These are phyloP conservation scores for Evernia prunastri DNA, from an alignment of 495 filamentous ascomycete species.

Conservation along the genomic window DNA sequence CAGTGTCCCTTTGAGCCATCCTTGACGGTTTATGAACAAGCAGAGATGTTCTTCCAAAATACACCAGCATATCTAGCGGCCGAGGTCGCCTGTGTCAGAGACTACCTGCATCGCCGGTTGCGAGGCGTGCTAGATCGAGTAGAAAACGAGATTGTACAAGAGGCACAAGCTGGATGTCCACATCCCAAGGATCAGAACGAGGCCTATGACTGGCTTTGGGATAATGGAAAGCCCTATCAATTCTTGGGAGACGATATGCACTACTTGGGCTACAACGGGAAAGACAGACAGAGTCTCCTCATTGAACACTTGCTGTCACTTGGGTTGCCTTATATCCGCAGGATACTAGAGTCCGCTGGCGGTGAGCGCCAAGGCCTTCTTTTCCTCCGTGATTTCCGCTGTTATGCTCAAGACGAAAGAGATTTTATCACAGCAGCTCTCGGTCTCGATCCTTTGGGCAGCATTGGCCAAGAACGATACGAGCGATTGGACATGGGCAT, in stretches of 20 bases:
- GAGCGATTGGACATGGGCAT: not conserved
- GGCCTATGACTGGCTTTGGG: not conserved
- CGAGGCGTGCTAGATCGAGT: not conserved
- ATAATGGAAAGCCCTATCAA: not conserved
- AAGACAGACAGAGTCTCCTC: not conserved
- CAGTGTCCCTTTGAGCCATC: not conserved
- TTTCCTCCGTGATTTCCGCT: not conserved
- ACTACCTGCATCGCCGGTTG: not conserved
- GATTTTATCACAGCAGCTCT: not conserved
- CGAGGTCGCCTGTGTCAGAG: slow-evolving; percentile 1
- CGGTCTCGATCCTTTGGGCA: not conserved
- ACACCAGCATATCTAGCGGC: not conserved
- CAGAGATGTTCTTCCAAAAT: not conserved
- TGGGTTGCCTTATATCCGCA: not conserved
- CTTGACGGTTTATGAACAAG: not conserved
- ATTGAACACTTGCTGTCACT: not conserved
- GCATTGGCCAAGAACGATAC: not conserved
- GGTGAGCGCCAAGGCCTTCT: not conserved
- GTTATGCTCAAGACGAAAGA: not conserved
- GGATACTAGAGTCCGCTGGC: not conserved
- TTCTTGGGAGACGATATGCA: not conserved
- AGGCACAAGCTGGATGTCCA: not conserved
- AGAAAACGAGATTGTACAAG: not conserved
- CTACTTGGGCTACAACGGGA: not conserved
- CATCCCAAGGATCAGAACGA: not conserved